Base-by-base conservation (phyloP, 2,329 filamentous ascomycete species). In the Hypomyces perniciosus region DNA sequence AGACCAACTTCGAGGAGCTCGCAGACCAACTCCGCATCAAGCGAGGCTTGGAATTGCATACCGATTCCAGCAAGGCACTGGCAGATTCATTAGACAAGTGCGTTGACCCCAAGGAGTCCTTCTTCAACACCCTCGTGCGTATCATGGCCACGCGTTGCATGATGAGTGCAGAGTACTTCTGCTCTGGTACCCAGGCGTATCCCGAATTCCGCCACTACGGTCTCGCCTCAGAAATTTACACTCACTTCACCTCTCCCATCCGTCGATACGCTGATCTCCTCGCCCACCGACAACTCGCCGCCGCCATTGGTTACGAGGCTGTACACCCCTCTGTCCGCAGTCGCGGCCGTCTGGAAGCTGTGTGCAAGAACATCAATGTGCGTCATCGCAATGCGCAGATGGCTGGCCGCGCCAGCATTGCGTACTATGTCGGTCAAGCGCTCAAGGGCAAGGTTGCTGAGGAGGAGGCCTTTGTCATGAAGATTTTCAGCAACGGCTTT, bases 151-250 rank as follows among this genome's bases (percentile, higher is more conserved):
- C 93, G 7, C 86, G 93, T 26, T 99, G 93, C 79, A 99, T 99
- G 93, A 96, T 96, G 78, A 93, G 90, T 48, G 93, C 93, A 55
- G 93, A 99, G 71, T 99, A 99, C 72, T 99, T 99, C 72, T 93
- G 88, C 72, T 88, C 92, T 0, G 93, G 93, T 54, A 91, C 90
- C 6, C 90, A 96, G 67, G 83, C 91, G 0, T 92, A 93, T 67
- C 86, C 90, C 1, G 93, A 97, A 66, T 99, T 96, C 78, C 83
- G 90, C 47, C 95, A 99, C 72, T 99, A 99, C 69, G 93, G 93
- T 59, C 84, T 99, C 34, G 95, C 95, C 0, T 90, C 87, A 4
- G 88, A 95, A 63, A 99, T 99, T 66, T 99, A 99, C 74, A 99
- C 93, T 2, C 93, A 99, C 69, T 99, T 99, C 72, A 99, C 93